phyloP scores from a whole-genome alignment of 169 alveolate genomes.

The Cryptosporidium felis region DNA sequence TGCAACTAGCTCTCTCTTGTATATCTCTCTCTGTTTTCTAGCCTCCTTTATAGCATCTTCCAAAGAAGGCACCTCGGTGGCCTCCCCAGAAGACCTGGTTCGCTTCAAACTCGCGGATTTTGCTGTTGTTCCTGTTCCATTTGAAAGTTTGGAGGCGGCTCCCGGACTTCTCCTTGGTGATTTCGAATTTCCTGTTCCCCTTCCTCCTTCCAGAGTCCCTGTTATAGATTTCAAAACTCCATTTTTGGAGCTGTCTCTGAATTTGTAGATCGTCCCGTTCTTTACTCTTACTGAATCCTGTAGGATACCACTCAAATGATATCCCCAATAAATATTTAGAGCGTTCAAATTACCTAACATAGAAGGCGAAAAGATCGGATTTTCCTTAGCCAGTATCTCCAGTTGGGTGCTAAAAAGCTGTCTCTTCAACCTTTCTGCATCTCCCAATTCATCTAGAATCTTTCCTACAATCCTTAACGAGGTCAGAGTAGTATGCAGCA shows the following conservation, averaged over 20 bases:
- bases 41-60: constrained; percentile 69
- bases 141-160: background rate
- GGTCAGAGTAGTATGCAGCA: constrained; percentile 11
- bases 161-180: background rate
- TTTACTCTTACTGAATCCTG: constrained; percentile 34
- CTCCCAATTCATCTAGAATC: background rate
- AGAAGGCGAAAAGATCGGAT: constrained; percentile 30
- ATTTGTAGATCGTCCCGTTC: constrained; percentile 28
- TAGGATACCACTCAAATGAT: background rate
- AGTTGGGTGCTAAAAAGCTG: constrained; percentile 14
- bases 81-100: constrained; percentile 69
- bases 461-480: constrained; percentile 24
- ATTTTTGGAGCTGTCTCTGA: constrained; percentile 4
- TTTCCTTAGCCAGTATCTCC: constrained; percentile 28
- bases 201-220: background rate
- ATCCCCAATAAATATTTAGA: constrained; percentile 4
- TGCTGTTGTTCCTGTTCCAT: background rate
- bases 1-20: constrained; percentile 42
- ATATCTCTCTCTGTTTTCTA: constrained; percentile 42
- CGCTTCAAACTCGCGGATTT: background rate
- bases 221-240: background rate
- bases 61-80: constrained; percentile 33
- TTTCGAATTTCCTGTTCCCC: background rate
- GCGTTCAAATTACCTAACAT: constrained; percentile 4
- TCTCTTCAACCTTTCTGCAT: constrained; percentile 4